phyloP scores from a whole-genome alignment of 2,329 filamentous ascomycete species.

The Chlorencoelia australis region DNA sequence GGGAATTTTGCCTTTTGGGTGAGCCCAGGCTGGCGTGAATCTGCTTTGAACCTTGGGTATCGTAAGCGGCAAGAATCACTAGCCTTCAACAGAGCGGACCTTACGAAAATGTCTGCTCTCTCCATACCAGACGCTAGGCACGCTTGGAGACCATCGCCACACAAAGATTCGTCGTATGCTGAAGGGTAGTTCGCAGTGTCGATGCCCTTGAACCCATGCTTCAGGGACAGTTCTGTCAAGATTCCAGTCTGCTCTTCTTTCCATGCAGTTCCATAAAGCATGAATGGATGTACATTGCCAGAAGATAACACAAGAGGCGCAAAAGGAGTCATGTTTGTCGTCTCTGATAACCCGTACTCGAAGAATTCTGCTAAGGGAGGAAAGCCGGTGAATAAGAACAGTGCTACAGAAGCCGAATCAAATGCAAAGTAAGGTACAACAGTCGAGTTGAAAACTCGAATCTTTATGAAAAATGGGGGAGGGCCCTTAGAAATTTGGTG shows the following conservation, averaged over 20 bases:
- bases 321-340: too few relatives aligned
- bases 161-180: not conserved
- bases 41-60: not conserved
- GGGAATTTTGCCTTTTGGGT: not conserved
- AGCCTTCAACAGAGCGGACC: too few relatives aligned
- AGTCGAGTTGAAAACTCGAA: not conserved
- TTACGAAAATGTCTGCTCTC: not conserved
- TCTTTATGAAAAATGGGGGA: too few relatives aligned
- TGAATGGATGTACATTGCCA: not conserved
- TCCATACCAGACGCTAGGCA: not conserved
- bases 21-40: not conserved
- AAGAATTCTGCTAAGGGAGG: too few relatives aligned
- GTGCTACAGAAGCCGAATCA: too few relatives aligned
- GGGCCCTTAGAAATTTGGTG: too few relatives aligned
- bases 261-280: not conserved
- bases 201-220: not conserved
- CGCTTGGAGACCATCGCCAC: not conserved
- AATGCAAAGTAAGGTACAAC: not conserved
- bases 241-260: not conserved
- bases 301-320: not conserved
- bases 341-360: too few relatives aligned
- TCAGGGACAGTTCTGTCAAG: not conserved
- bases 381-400: too few relatives aligned
- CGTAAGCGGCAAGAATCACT: not conserved
- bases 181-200: not conserved